phyloP scores from a whole-genome alignment of 768 basidiomycete species.

The Rhodosporidiobolus odoratus region DNA sequence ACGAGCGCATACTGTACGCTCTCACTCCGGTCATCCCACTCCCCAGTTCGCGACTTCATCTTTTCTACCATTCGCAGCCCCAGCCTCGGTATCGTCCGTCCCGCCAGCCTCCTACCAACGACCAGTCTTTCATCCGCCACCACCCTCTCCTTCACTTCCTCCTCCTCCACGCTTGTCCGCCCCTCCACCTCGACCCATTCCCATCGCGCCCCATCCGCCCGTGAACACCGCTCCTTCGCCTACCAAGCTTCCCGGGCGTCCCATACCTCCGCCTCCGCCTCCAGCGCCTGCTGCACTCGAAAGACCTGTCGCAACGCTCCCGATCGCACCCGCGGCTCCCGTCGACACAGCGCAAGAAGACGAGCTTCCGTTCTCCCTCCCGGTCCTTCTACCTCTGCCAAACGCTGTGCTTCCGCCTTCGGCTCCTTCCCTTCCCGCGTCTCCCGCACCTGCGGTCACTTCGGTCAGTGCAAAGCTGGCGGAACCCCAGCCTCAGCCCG shows the following conservation, averaged over 20 bases:
- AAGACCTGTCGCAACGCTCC: neutral
- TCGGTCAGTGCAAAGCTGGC: constrained; percentile 53
- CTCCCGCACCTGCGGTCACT: constrained; percentile 50
- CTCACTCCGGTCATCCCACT: no score
- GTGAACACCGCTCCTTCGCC: neutral
- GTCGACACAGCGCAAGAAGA: no score
- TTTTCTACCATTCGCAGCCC: no score
- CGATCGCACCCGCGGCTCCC: neutral
- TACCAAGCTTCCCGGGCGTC: neutral
- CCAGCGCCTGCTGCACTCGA: neutral
- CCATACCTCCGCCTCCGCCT: neutral
- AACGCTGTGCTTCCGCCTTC: neutral
- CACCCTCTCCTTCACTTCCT: constrained; percentile 49
- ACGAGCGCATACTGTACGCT: no score
- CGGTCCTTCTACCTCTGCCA: no score
- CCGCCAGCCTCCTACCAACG: no score
- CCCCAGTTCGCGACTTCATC: no score
- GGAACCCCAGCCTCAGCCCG: neutral
- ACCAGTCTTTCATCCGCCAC: no score
- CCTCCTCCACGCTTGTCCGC: constrained; percentile 41
- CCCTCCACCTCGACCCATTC: no score
- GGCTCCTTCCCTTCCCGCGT: constrained; percentile 48
- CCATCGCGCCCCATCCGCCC: neutral
- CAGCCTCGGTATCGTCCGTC: no score
- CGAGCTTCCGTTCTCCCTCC: no score